Conservation (phyloP, 768 basidiomycete genomes). For the Lactifluus volemus region DNA sequence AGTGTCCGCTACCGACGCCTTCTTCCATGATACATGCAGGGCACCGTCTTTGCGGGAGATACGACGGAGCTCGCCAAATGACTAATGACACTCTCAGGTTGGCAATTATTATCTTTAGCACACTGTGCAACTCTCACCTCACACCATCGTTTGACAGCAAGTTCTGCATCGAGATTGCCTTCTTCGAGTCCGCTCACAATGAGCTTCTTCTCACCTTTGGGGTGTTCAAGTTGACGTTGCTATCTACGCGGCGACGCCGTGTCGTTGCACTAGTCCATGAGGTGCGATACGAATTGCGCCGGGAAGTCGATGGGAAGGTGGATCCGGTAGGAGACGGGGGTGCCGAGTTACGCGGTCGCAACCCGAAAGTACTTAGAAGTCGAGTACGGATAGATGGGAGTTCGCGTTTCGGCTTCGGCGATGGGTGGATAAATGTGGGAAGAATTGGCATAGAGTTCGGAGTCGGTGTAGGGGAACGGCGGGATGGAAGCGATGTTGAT, state of each 20-base stretch:
- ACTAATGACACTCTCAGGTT: not conserved
- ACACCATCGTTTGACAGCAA: constrained; percentile 19
- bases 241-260: constrained; percentile 10
- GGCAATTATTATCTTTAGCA: not conserved
- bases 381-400: constrained; percentile 16
- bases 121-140: constrained; percentile 9
- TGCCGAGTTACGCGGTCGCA: constrained; percentile 7
- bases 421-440: not conserved
- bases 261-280: constrained; percentile 13
- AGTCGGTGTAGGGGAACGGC: constrained; percentile 10
- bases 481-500: constrained; percentile 11
- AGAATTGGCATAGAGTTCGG: constrained; percentile 13
- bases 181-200: constrained; percentile 16
- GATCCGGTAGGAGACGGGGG: constrained; percentile 5
- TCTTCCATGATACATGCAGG: constrained; percentile 18
- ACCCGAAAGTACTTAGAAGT: constrained; percentile 17
- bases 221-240: not conserved
- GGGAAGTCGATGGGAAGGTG: not conserved
- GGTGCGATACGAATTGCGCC: constrained; percentile 5
- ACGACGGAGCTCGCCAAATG: constrained; percentile 18
- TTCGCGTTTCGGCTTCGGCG: constrained; percentile 4
- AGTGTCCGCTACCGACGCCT: constrained; percentile 18
- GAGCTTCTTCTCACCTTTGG: constrained; percentile 14
- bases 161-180: constrained; percentile 16
- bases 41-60: constrained; percentile 17